These are phyloP conservation scores for Ogataea saltuana DNA, from an alignment of 805 yeast genomes.

Conservation along the genomic window DNA sequence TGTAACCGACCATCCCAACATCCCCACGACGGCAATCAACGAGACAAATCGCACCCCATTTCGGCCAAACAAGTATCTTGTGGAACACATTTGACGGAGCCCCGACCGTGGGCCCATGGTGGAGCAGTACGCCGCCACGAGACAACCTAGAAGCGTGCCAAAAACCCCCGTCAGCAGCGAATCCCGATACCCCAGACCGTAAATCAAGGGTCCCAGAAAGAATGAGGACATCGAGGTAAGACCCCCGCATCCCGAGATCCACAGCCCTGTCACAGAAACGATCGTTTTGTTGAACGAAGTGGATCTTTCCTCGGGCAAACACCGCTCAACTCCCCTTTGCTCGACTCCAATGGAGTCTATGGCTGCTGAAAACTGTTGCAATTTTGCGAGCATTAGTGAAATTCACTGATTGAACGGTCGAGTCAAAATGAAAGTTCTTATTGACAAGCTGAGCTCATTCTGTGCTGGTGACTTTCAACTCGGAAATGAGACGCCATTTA, in stretches of 20 bases:
- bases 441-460: too few species aligned
- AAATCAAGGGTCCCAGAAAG: constrained; percentile 71
- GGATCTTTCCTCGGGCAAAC: constrained; percentile 56
- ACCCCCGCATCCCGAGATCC: constrained; percentile 87
- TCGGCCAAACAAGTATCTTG: constrained; percentile 82
- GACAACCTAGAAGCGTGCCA: constrained; percentile 69
- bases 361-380: constrained; percentile 28
- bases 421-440: not conserved
- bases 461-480: too few species aligned
- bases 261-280: constrained; percentile 62
- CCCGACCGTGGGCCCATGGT: constrained; percentile 91
- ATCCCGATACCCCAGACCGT: constrained; percentile 66
- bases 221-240: constrained; percentile 87
- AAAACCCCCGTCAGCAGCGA: constrained; percentile 61
- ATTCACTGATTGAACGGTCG: too few species aligned
- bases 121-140: constrained; percentile 79
- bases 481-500: too few species aligned
- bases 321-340: constrained; percentile 75
- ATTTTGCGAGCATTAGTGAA: constrained; percentile 8
- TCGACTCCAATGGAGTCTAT: constrained; percentile 68
- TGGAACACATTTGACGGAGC: constrained; percentile 82
- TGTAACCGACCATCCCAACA: constrained; percentile 93
- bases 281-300: constrained; percentile 17
- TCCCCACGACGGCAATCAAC: constrained; percentile 70
- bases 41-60: constrained; percentile 79